Evolutionary conservation across 495 filamentous ascomycete genomes (phyloP).

Genomic region (Xylaria palmicola): DNA sequence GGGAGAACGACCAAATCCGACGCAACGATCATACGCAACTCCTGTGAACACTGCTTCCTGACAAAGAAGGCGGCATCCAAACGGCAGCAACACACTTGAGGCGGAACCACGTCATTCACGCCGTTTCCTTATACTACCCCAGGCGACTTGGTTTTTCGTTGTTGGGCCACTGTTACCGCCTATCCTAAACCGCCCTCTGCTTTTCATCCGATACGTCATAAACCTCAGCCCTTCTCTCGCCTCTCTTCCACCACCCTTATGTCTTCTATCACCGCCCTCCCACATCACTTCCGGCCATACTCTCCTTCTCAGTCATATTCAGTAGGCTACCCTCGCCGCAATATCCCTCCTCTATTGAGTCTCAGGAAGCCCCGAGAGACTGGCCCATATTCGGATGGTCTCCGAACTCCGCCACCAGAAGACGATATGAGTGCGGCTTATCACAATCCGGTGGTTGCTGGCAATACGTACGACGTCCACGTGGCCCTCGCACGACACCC

Average conservation of each 20-base stretch:
- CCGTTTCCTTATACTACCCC: not conserved
- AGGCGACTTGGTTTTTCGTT: not conserved
- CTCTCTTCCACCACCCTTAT: slow-evolving; percentile 25
- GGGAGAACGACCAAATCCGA: not conserved
- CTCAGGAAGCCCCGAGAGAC: slow-evolving; percentile 17
- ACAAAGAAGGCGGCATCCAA: not conserved
- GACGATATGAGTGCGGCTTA: slow-evolving; percentile 50
- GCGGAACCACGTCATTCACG: not conserved
- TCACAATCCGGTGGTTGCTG: slow-evolving; percentile 40
- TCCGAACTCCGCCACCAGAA: slow-evolving; percentile 52
- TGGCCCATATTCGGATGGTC: slow-evolving; percentile 31
- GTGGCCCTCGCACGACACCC: slow-evolving; percentile 34
- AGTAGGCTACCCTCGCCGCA: slow-evolving; percentile 12
- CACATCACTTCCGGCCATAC: slow-evolving; percentile 26
- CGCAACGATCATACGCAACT: not conserved
- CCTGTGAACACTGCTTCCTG: not conserved
- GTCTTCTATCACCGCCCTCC: slow-evolving; percentile 27
- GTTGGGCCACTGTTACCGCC: not conserved
- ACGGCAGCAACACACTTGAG: not conserved
- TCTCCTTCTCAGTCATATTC: slow-evolving; percentile 23
- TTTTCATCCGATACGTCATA: not conserved
- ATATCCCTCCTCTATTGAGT: slow-evolving; percentile 6
- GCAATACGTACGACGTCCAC: slow-evolving; percentile 40
- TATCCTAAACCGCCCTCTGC: not conserved
- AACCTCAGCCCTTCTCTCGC: not conserved